Evolutionary conservation across 495 filamentous ascomycete species (phyloP), one percentile per base, ranked within the genome.

Genomic region (Tuber aestivum): DNA sequence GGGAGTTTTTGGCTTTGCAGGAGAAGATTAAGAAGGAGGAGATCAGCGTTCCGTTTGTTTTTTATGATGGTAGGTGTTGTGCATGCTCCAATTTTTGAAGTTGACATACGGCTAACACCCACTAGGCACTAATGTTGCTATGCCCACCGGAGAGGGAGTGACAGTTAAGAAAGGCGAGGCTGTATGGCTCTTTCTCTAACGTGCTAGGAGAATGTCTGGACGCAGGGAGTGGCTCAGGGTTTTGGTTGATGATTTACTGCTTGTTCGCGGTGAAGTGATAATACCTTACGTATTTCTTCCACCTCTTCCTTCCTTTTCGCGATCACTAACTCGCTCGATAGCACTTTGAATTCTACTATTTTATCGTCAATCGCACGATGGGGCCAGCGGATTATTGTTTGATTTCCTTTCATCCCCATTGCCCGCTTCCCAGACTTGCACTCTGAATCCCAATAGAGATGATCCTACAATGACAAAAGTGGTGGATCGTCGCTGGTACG

Each of bases 161-260:
- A 81, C 90, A 89, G 89, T 97, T 72, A 97, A 94, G 85, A 99
- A 99, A 82, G 95, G 95, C 0, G 94, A 97, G 78, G 90, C 88
- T 70, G 86, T 95, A 23, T 97, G 95, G 94, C 81, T 97, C 21
- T 97, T 97, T 76, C 85, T 99, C 4, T 95, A 98, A 83, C 89
- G 92, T 35, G 81, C 81, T 14, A 73, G 81, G 16, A 75, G 81
- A 21, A 82, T 83, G 78, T 81, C 78, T 21, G 81, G 81, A 10
- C 75, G 78, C 16, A 88, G 93, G 61, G 94, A 96, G 84, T 99
- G 95, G 95, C 93, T 95, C 3, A 87, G 94, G 65, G 91, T 98
- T 38, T 91, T 92, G 44, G 94, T 98, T 27, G 95, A 99, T 84
- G 95, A 99, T 86, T 84, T 99, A 81, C 93, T 99, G 89, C 86